Base-by-base conservation (phyloP, 2,329 filamentous ascomycete species). In the Trichoderma endophyticum region DNA sequence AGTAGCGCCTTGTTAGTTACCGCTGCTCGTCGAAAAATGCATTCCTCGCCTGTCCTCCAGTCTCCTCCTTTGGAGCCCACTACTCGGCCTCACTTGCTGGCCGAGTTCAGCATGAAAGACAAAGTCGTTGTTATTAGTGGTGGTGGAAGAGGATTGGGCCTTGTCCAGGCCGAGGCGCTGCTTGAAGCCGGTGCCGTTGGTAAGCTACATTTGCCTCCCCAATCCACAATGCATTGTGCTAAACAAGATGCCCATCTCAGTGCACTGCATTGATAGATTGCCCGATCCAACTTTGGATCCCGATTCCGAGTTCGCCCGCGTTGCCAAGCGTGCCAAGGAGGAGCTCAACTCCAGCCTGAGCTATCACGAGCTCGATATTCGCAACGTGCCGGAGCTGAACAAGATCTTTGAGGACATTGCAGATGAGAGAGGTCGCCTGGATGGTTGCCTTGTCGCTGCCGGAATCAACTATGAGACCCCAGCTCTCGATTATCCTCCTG, bases 381-480 rank as follows among this genome's bases (percentile, higher is more conserved):
- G 93, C 34, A 90, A 96, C 78, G 90, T 91, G 26, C 83, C 86
- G 5, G 81, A 85, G 51, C 86, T 97, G 60, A 91, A 95, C 79
- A 84, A 83, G 56, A 86, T 92, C 67, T 85, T 97, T 62, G 85
- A 87, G 74, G 85, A 83, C 12, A 96, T 97, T 75, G 93, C 90
- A 18, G 85, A 89, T 65, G 82, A 87, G 72, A 88, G 94, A 74
- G 91, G 91, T 6, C 88, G 92, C 18, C 82, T 97, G 73, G 93
- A 97, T 78, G 94, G 94, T 0, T 83, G 97, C 70, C 89, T 97
- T 62, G 88, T 89, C 2, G 88, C 88, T 2, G 89, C 89, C 0
- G 89, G 89, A 6, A 92, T 94, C 77, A 93, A 97, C 82, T 92
- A 97, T 81, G 93, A 97, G 82, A 94, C 90, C 0, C 83, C 93